These are phyloP conservation scores for Vaccinium darrowii DNA, from an alignment of 148 eudicot genomes.

Conservation along the genomic window DNA sequence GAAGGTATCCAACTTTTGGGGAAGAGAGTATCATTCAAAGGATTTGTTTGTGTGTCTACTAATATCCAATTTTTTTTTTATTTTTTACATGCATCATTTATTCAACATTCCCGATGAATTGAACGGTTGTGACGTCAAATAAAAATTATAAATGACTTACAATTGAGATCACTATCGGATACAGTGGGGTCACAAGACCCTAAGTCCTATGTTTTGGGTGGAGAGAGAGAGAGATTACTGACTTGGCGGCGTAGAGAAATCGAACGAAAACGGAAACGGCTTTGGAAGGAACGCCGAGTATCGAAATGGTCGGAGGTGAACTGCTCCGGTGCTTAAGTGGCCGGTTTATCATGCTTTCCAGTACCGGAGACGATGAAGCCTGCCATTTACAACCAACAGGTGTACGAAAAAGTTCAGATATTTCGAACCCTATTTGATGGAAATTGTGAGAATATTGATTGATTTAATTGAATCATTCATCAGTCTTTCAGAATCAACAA, in stretches of 20 bases:
- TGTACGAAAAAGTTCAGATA: background rate
- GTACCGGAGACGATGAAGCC: constrained; percentile 75
- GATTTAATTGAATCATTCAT: background rate
- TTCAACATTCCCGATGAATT: no score
- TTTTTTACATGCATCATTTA: no score
- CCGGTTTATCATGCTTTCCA: constrained; percentile 51
- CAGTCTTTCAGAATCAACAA: background rate
- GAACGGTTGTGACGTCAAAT: no score
- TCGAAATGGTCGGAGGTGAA: constrained; percentile 44
- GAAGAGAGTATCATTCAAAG: no score
- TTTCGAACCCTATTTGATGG: background rate
- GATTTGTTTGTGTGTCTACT: no score
- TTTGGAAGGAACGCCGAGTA: constrained; percentile 72
- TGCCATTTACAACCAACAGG: constrained; percentile 11
- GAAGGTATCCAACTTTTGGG: no score
- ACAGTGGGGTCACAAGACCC: no score
- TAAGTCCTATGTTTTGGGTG: background rate
- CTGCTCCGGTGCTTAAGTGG: constrained; percentile 47
- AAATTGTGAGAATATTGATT: background rate
- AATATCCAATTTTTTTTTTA: no score
- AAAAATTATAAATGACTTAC: no score
- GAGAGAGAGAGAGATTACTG: constrained; percentile 7
- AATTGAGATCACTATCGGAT: no score
- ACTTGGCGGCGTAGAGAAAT: constrained; percentile 62
- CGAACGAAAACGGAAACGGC: constrained; percentile 67